Percentiles rank a stretch among this genome's conserved stretches.
Evolutionary conservation across 352 stramenopile species (phyloP).

Genomic region (Pythium graminicola): DNA sequence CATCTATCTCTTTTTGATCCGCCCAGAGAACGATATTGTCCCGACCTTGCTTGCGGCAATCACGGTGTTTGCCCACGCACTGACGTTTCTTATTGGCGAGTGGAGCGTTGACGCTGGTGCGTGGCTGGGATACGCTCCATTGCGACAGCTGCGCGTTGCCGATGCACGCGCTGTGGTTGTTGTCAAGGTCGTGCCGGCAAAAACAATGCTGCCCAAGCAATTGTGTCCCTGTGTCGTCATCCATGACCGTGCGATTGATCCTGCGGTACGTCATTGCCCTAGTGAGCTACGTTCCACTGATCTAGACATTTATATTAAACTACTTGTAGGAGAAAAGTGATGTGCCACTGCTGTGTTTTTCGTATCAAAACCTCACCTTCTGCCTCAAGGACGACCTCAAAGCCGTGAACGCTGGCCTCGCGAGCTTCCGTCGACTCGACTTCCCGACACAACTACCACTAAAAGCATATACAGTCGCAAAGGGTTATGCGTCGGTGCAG

Average conservation of each 20-base stretch:
- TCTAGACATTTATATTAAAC: too few species aligned
- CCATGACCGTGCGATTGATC: background rate
- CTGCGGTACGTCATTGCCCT: conserved; percentile 15
- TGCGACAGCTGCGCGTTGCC: conserved; percentile 5
- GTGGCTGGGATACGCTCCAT: conserved; percentile 32
- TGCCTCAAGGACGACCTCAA: conserved; percentile 48
- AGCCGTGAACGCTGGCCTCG: conserved; percentile 15
- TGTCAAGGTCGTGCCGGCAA: conserved; percentile 53
- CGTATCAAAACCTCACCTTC: conserved; percentile 76
- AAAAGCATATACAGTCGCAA: conserved; percentile 16
- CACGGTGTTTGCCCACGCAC: conserved; percentile 40
- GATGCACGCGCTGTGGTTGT: conserved; percentile 18
- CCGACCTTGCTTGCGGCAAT: conserved; percentile 39
- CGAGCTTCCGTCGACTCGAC: conserved; percentile 37
- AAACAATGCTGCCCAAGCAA: conserved; percentile 41
- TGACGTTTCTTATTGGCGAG: conserved; percentile 48
- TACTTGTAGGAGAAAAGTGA: conserved; percentile 13
- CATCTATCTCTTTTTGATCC: conserved; percentile 26
- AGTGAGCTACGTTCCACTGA: too few species aligned
- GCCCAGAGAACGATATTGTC: conserved; percentile 32
- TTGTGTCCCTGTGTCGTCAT: conserved; percentile 40
- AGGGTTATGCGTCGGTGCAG: conserved; percentile 14
- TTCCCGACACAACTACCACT: conserved; percentile 35
- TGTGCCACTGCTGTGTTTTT: conserved; percentile 58
- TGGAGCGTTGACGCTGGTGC: conserved; percentile 39